Percentiles rank a stretch among this genome's conserved stretches.
phyloP scores from a whole-genome alignment of 2,329 filamentous ascomycete genomes.

The Talaromyces funiculosus region DNA sequence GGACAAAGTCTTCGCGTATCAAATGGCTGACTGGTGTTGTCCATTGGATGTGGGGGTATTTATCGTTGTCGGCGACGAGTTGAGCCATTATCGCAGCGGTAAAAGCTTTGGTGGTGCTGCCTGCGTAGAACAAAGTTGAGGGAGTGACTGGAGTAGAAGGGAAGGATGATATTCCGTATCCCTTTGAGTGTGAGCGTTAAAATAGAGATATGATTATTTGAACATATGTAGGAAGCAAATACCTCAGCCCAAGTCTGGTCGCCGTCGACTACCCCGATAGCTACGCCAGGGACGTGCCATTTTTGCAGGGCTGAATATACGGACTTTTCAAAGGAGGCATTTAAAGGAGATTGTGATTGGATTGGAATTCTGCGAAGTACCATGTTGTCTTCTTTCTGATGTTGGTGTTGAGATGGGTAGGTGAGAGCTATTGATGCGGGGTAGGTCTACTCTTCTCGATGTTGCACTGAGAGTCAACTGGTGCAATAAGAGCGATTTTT shows the following conservation, averaged over 20 bases:
- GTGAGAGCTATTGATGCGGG: neutral
- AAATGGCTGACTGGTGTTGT: constrained; percentile 30
- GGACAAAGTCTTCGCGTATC: constrained; percentile 29
- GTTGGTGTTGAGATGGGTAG: neutral
- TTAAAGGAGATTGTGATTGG: neutral
- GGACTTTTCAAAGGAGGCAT: constrained; percentile 8
- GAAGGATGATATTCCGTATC: constrained; percentile 17
- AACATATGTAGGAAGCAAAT: no score
- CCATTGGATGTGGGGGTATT: constrained; percentile 28
- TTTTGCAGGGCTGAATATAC: constrained; percentile 3
- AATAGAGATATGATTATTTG: no score
- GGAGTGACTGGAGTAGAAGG: constrained; percentile 37
- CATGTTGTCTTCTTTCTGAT: neutral
- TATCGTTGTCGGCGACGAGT: constrained; percentile 25
- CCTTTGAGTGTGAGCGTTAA: neutral
- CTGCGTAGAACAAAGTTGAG: constrained; percentile 51
- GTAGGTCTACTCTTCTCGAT: neutral
- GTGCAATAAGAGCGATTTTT: no score
- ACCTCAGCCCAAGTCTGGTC: constrained; percentile 14
- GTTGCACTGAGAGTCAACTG: neutral
- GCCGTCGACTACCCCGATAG: constrained; percentile 11
- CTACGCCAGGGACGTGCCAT: constrained; percentile 14
- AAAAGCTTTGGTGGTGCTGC: constrained; percentile 54
- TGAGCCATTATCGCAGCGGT: constrained; percentile 48
- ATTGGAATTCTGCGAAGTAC: neutral